Conservation (phyloP, 1,284 basidiomycete genomes). For the Acaromyces ingoldii region DNA sequence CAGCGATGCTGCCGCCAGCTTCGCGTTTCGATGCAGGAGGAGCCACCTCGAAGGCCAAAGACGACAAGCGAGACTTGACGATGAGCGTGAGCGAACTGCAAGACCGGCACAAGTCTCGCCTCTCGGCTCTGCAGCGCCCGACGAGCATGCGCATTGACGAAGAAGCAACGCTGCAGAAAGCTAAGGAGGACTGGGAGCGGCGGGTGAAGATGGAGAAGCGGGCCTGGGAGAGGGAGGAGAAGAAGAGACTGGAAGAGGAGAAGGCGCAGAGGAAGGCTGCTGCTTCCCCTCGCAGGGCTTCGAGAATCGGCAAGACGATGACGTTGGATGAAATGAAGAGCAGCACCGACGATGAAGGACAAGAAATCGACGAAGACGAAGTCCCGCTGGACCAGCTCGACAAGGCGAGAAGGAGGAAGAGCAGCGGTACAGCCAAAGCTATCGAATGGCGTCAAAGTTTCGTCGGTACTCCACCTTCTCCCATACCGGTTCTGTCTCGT, state of each 20-base stretch:
- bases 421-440: too few relatives aligned
- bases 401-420: too few relatives aligned
- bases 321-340: background rate
- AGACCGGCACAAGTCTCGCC: slow-evolving; percentile 1
- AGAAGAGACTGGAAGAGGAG: slow-evolving; percentile 10
- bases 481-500: background rate
- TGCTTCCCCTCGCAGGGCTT: background rate
- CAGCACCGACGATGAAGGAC: background rate
- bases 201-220: slow-evolving; percentile 20
- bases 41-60: background rate
- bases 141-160: slow-evolving; percentile 24
- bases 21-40: background rate
- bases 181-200: slow-evolving; percentile 29
- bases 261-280: background rate
- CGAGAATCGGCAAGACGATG: background rate
- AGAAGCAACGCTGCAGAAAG: slow-evolving; percentile 18
- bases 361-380: too few relatives aligned
- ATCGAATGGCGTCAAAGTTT: too few relatives aligned
- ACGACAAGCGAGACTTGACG: background rate
- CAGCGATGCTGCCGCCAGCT: too few relatives aligned
- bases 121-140: slow-evolving; percentile 24
- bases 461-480: too few relatives aligned
- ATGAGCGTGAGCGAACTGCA: slow-evolving; percentile 3
- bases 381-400: too few relatives aligned
- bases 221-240: slow-evolving; percentile 22